Conservation (phyloP, 2,329 filamentous ascomycete species). For the Fusarium penzigii region DNA sequence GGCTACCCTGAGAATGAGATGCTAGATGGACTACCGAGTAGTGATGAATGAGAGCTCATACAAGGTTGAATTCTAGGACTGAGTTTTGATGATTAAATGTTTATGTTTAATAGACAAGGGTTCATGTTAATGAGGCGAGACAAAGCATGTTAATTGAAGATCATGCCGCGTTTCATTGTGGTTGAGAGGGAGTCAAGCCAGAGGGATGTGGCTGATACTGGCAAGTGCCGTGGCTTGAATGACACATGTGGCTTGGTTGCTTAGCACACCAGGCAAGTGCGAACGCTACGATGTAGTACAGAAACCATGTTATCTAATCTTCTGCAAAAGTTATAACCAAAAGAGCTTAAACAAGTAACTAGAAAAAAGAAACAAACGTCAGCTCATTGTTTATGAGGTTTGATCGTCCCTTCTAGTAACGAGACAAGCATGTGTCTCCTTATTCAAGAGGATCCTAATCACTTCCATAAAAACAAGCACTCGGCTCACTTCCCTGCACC, state of each 20-base stretch:
- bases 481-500: background rate
- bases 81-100: slow-evolving; percentile 2
- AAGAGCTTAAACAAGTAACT: no score
- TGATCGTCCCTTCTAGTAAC: no score
- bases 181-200: background rate
- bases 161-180: slow-evolving; percentile 9
- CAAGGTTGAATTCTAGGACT: background rate
- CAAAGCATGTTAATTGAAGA: slow-evolving; percentile 17
- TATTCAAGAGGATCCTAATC: no score
- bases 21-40: background rate
- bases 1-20: background rate
- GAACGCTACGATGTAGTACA: no score
- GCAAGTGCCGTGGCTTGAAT: background rate
- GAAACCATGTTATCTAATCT: no score
- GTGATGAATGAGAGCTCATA: background rate
- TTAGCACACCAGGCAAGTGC: no score
- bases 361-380: no score
- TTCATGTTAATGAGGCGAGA: slow-evolving; percentile 4
- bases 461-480: background rate
- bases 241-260: no score
- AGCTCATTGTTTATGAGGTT: no score
- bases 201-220: slow-evolving; percentile 11
- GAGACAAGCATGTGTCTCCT: no score
- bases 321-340: no score
- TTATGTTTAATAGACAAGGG: slow-evolving; percentile 9